A percentile compares a stretch with the other conserved stretches of the same genome.
Conservation (phyloP, 176 grass and related monocot species). For the Alopecurus myosuroides region DNA sequence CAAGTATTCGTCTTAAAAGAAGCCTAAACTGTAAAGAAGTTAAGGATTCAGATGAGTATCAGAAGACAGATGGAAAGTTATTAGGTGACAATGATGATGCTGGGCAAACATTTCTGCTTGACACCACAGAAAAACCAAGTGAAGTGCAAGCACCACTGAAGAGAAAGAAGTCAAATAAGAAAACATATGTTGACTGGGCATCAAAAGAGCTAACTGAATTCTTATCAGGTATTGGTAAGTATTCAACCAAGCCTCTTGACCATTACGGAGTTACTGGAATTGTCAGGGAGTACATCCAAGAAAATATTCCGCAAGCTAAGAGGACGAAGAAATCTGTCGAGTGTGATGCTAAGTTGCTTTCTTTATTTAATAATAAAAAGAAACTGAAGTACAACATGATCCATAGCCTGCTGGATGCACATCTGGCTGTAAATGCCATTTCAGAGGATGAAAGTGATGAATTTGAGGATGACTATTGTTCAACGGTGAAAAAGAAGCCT, state of each 20-base stretch:
- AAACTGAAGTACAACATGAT: conserved; percentile 64
- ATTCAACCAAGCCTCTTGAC: conserved; percentile 46
- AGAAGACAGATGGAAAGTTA: conserved; percentile 19
- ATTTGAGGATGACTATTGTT: conserved; percentile 38
- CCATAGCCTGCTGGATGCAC: conserved; percentile 51
- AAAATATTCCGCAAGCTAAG: conserved; percentile 35
- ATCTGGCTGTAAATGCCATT: conserved; percentile 63
- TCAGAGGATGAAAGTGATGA: conserved; percentile 45
- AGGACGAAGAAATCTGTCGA: conserved; percentile 53
- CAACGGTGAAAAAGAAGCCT: conserved; percentile 24
- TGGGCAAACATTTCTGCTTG: conserved; percentile 22
- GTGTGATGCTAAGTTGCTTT: conserved; percentile 52
- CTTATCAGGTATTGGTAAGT: conserved; percentile 54
- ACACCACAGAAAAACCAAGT: conserved; percentile 25
- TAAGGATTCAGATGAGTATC: conserved; percentile 30
- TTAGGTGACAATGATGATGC: conserved; percentile 20
- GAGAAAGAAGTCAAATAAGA: conserved; percentile 54
- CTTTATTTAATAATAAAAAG: conserved; percentile 66
- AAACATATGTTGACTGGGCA: conserved; percentile 68
- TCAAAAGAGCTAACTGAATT: conserved; percentile 66
- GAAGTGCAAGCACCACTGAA: conserved; percentile 41
- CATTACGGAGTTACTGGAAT: conserved; percentile 43
- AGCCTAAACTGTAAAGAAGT: conserved; percentile 25
- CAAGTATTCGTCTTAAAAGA: conserved; percentile 42
- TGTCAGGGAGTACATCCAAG: conserved; percentile 64